Percentiles rank a stretch among this genome's conserved stretches.
Conservation (phyloP, 164 flowering plant genomes). For the Berberis vulgaris region DNA sequence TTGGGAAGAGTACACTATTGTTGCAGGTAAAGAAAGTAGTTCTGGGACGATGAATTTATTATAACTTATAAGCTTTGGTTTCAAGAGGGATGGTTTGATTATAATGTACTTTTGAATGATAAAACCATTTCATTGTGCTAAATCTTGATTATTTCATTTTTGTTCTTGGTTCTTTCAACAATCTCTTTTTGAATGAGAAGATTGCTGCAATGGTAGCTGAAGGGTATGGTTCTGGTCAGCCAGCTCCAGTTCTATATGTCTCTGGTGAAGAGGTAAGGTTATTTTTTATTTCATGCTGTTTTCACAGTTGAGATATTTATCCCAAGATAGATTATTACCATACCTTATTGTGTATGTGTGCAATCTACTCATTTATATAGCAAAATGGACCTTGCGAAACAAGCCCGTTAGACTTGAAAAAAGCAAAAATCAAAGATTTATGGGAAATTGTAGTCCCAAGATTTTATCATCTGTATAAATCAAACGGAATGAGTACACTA, state of each 20-base stretch:
- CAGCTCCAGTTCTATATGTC: constrained; percentile 76
- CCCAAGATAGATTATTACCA: no score
- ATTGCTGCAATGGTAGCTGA: constrained; percentile 81
- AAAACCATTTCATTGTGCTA: background rate
- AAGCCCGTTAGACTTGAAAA: no score
- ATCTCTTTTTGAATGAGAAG: constrained; percentile 28
- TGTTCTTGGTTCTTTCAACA: constrained; percentile 1
- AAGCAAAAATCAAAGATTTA: no score
- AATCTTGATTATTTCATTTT: background rate
- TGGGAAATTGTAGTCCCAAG: no score
- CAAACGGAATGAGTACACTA: no score
- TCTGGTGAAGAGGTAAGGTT: constrained; percentile 95
- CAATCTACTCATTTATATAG: no score
- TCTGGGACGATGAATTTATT: background rate
- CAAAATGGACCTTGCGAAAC: no score
- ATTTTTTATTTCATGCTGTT: background rate
- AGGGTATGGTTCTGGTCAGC: constrained; percentile 27
- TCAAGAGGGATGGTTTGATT: no score
- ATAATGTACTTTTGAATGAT: no score
- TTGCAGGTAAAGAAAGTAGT: constrained; percentile 50
- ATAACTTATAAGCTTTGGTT: no score
- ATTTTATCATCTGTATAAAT: no score
- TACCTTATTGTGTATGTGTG: no score
- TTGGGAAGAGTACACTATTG: constrained; percentile 90
- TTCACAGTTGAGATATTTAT: background rate